Base-by-base conservation (phyloP, 257 asterid genomes). In the Solanum chaucha region DNA sequence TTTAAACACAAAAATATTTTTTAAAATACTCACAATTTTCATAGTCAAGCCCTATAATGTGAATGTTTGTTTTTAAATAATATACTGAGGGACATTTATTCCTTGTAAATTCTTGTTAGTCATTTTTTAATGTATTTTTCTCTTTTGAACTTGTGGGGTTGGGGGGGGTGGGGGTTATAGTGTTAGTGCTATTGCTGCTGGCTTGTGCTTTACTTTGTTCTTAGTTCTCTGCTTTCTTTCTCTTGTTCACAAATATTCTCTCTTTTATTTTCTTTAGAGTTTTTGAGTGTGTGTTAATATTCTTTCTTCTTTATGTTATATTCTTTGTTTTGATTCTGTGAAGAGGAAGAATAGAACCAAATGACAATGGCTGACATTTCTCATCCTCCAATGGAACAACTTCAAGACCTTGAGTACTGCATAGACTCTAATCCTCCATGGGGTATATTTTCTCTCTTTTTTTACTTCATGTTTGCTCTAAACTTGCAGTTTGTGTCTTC, bases 341-440 rank as follows among this genome's bases (percentile, higher is more conserved):
- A 73, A 14, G 59, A 41, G 72, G 88, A 36, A 87, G 86, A 36
- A 87, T n/a, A 83, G 88, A 67, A 74, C 72, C 85, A 68, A 90
- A 90, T 90, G 90, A 87, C 93, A 68, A 94, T 93, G 93, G 96
- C 95, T 71, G 98, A 96, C 88, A 96, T 94, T 83, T 87, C 91
- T 24, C 98, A 96, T 90, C 96, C 90, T 77, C 98, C 98, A 88
- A 96, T 94, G 98, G 98, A 96, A 17, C 98, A 96, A 91, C 98
- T 96, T 58, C 98, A 94, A 83, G 98, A 96, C 98, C 97, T 96
- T 77, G 98, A 96, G 82, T 96, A 94, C 87, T 96, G 98, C 97
- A 96, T 96, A 92, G 98, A 96, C 92, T 96, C 98, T 72, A 96
- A 96, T 86, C 98, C 98, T 41, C 98, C 98, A 81, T 96, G 98